These are phyloP conservation scores for Hypoxylon sp. DNA, from an alignment of 2,329 filamentous ascomycete genomes.

Conservation along the genomic window DNA sequence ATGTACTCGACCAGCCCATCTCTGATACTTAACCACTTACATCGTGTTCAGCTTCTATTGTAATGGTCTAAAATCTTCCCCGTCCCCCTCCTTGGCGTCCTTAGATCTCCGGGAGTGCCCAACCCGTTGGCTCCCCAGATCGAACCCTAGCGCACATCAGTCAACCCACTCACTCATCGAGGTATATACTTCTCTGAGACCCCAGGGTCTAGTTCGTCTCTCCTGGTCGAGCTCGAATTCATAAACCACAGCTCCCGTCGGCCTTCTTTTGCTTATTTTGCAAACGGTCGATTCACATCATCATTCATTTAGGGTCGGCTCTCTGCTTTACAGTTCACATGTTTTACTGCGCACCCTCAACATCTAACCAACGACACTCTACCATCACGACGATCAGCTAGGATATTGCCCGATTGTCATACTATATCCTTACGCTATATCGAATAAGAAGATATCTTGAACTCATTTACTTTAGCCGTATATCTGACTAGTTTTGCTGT, in stretches of 20 bases:
- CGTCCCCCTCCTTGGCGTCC: constrained; percentile 30
- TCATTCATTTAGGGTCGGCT: constrained; percentile 22
- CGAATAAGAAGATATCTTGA: constrained; percentile 2
- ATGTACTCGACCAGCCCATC: constrained; percentile 34
- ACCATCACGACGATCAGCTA: no score
- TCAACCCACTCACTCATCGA: constrained; percentile 26
- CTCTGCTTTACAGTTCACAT: constrained; percentile 30
- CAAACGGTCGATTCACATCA: constrained; percentile 14
- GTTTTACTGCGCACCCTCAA: constrained; percentile 7
- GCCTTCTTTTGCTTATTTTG: constrained; percentile 12
- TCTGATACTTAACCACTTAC: constrained; percentile 41
- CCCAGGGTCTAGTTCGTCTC: constrained; percentile 32
- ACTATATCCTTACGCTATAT: not conserved
- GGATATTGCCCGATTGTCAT: no score
- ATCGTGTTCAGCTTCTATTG: constrained; percentile 36
- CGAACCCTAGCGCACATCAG: constrained; percentile 43
- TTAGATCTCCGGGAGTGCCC: constrained; percentile 43
- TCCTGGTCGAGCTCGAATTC: constrained; percentile 28
- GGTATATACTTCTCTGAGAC: constrained; percentile 39
- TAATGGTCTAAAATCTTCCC: constrained; percentile 28
- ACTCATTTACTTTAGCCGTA: not conserved
- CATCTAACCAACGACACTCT: not conserved
- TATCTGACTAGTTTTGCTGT: constrained; percentile 42
- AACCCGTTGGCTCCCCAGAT: constrained; percentile 45
- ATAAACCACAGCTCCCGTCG: constrained; percentile 24